Base-by-base conservation (phyloP, 768 basidiomycete species). In the Leccinum pellstonianum region DNA sequence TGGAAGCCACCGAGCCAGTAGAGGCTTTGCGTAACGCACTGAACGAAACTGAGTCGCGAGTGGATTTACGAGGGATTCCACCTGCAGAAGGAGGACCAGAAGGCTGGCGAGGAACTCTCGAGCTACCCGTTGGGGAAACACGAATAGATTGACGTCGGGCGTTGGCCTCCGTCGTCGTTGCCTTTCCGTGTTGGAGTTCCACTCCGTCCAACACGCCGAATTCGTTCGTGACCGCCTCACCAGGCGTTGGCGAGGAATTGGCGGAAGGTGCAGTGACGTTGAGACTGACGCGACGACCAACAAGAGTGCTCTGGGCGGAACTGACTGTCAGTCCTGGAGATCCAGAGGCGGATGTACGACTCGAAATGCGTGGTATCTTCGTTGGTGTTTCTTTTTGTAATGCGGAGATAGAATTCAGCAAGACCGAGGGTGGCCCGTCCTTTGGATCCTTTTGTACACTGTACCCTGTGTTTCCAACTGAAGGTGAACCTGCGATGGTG, bases 401-500 rank as follows among this genome's bases (percentile, higher is more conserved):
- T 10, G 78, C 76, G 29, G 81, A 77, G 3, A 78, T 67, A 15
- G 83, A 77, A 64, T 86, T 88, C 57, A 78, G 68, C 43, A 82
- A 70, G 11, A 82, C 78, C n/a, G 80, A 79, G 10, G 83, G 83
- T 9, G 80, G 81, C 15, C 76, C 80, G 57, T 88, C 87, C 65
- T 81, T 84, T 10, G 72, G 67, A 33, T 88, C 87, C 68, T 84
- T 86, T 33, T 76, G 66, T 29, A 73, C 78, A 62, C 80, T 80
- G 50, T 79, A 80, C 47, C 80, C 82, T 14, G 78, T 80, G 31
- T 84, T 84, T 52, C 86, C 89, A 52, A 93, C 90, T 12, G 94
- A 95, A 4, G 95, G 95, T 3, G 94, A 95, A 33, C 95, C 95
- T 31, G 94, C 93, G 57, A 96, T 96, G 11, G 95, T 95, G 9